Evolutionary conservation across 306 rosid species (phyloP).

Genomic region (Corylus heterophylla): DNA sequence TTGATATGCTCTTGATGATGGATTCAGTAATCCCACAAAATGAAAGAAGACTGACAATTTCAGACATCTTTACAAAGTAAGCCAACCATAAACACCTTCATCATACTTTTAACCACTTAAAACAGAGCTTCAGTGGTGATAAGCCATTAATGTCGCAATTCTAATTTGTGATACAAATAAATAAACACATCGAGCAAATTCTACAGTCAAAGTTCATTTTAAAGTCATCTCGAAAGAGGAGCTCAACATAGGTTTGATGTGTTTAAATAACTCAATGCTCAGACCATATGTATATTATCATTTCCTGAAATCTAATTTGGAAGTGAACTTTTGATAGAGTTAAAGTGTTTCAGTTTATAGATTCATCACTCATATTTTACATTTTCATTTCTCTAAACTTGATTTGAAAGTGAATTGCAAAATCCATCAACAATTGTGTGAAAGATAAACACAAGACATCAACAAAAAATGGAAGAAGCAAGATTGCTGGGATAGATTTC

Average conservation of each 20-base stretch:
- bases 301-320: background rate
- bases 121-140: background rate
- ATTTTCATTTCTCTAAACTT: background rate
- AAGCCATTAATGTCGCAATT: background rate
- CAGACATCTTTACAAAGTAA: background rate
- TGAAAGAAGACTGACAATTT: background rate
- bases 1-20: background rate
- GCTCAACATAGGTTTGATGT: background rate
- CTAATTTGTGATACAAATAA: background rate
- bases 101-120: background rate
- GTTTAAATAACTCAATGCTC: background rate
- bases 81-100: background rate
- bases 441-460: background rate
- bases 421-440: background rate
- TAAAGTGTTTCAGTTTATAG: background rate
- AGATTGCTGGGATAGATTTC: background rate
- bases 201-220: background rate
- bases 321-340: background rate
- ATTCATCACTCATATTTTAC: background rate
- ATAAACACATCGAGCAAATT: background rate
- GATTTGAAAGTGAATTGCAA: background rate
- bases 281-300: background rate
- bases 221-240: background rate
- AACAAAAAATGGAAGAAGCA: background rate
- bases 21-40: background rate